Evolutionary conservation across 2,329 filamentous ascomycete species (phyloP), one percentile per base, ranked within the genome.

Genomic region (Huntiella moniliformis): DNA sequence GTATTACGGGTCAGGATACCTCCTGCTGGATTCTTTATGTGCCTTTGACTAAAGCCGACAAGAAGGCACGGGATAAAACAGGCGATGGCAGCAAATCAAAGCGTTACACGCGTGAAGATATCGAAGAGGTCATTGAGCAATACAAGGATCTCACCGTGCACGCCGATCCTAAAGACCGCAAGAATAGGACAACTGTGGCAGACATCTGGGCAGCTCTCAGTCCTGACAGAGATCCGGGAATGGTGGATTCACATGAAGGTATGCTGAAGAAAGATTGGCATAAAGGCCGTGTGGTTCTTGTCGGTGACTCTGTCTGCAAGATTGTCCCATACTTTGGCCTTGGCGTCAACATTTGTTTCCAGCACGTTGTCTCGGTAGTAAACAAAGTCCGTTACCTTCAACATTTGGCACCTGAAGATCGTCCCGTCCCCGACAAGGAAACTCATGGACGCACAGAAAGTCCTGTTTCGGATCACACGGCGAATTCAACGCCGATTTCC

Each of bases 231-330:
- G 12, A 39, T 2, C 49, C n/a, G 5, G 54, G 54, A 5, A 50
- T 60, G 51, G 48, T 54, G 0, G 54, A 57, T 39, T 51, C 62
- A 4, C 56, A 60, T 18, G 57, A 63, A 33, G 60, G 59, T 1
- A 48, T 61, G 2, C 3, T 8, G 6, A 51, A 58, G 3, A 32
- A 54, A 17, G 50, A 53, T 28, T 61, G 57, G 55, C 55, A 52
- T 4, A 51, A 51, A 10, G 56, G 55, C 10, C 58, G 58, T 2
- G 52, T 61, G 10, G 57, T 59, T 2, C 54, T 62, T 1, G 53
- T 52, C 0, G 60, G 60, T 1, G 60, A 63, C 39, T 51, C 60
- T 1, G 54, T 51, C 12, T 58, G 62, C 42, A 58, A 59, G n/a
- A 55, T 60, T 15, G 57, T 59, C 1, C 57, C 60, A 0, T 60